Base-by-base conservation (phyloP, 768 basidiomycete species). In the Suillus fuscotomentosus region DNA sequence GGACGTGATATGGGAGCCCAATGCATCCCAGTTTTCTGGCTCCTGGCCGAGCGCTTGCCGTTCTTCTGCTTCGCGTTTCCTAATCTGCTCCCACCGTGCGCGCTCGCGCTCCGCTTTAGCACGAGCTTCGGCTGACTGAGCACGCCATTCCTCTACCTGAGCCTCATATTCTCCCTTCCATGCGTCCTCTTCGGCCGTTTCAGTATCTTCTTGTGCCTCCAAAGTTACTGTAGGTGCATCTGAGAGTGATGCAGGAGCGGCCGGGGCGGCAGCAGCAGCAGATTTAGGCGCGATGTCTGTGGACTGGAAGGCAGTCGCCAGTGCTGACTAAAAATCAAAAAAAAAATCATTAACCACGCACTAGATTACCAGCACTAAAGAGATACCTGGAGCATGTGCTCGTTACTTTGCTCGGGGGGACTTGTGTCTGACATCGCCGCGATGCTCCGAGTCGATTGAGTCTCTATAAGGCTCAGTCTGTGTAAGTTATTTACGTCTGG, bases 101-200 rank as follows among this genome's bases (percentile, higher is more conserved):
- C 92, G 88, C 74, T 88, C 86, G 66, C 81, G 82, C 78, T 92
- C 92, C 10, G 91, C 89, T 73, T 88, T 92, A 71, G 85, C 80
- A 60, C 91, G 88, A 51, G 87, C 88, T 65, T 85, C 84, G 38
- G 91, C 88, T 45, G 88, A 89, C 69, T 87, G 85, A 27, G 84
- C 84, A 47, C 88, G 88, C 93, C 92, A 95, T 62, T 81, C 77
- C 60, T 82, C 80, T 13, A 91, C 79, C 50, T 91, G 88, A 1
- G 84, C 77, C 60, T 93, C 88, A 72, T 93, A 91, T 70, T 87
- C 83, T 17, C 77, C 76, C 70, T 89, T 88, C 89, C 89, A 91
- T 9, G 78, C 66, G 27, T 86, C 86, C 42, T 84, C 78, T 22
- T 69, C 71, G 2, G 53, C 17, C 3, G 20, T 11, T 22, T 20